Evolutionary conservation across 2,329 filamentous ascomycete species (phyloP).

Genomic region (Cercospora nicotianae): DNA sequence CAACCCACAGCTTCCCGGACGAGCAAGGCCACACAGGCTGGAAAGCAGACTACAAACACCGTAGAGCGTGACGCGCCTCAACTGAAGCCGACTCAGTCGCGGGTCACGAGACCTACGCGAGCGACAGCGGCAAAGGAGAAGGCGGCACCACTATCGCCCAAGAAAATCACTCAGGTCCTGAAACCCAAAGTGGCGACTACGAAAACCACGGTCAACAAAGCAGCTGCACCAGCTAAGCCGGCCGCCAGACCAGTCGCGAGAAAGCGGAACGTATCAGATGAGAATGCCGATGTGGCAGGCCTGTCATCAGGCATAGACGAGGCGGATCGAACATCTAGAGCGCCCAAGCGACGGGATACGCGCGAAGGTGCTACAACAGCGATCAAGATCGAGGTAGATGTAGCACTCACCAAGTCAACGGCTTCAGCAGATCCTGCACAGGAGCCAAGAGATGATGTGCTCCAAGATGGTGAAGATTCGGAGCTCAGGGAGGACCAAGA

Average conservation of each 20-base stretch:
- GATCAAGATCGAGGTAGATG: background rate
- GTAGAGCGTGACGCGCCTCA: constrained; percentile 7
- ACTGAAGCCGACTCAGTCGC: constrained; percentile 10
- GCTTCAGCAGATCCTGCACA: constrained; percentile 28
- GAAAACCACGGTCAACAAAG: constrained; percentile 15
- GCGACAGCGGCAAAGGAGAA: constrained; percentile 29
- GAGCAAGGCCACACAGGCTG: constrained; percentile 16
- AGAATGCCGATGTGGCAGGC: constrained; percentile 33
- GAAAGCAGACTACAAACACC: constrained; percentile 2
- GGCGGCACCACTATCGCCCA: constrained; percentile 37
- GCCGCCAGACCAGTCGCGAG: constrained; percentile 19
- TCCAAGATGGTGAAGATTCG: constrained; percentile 6
- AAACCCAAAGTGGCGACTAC: constrained; percentile 19
- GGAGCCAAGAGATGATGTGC: background rate
- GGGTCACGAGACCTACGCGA: constrained; percentile 27
- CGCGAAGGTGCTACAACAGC: background rate
- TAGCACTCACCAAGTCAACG: constrained; percentile 28
- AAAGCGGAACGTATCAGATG: constrained; percentile 34
- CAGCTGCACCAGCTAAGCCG: constrained; percentile 13
- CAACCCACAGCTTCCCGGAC: constrained; percentile 4
- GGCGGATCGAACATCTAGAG: background rate
- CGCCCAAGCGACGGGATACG: background rate
- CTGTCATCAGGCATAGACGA: background rate
- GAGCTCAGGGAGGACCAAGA: constrained; percentile 18
- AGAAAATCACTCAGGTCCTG: constrained; percentile 41